Evolutionary conservation across 192 early-diverging fungal species (phyloP).

Genomic region (Endogone sp.): DNA sequence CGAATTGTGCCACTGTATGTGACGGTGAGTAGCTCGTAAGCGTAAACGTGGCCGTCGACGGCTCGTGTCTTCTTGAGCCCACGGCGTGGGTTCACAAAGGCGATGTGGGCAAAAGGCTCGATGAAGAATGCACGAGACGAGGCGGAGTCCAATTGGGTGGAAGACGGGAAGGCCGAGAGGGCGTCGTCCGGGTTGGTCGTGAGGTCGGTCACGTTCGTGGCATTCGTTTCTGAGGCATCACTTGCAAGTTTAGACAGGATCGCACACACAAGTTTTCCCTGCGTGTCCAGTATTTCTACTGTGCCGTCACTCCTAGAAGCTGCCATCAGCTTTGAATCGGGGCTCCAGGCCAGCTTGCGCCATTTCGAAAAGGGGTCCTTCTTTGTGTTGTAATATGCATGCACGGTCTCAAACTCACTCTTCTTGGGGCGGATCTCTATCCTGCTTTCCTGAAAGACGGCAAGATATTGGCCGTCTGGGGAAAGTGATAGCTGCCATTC

Average conservation of each 20-base stretch:
- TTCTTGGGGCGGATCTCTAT: slow-evolving; percentile 36
- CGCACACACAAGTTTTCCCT: slow-evolving; percentile 27
- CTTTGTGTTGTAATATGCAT: slow-evolving; percentile 22
- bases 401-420: slow-evolving; percentile 32
- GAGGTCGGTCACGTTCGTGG: not conserved
- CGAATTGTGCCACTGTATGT: slow-evolving; percentile 49
- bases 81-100: slow-evolving; percentile 22
- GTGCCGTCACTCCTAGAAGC: slow-evolving; percentile 39
- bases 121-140: slow-evolving; percentile 17
- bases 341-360: slow-evolving; percentile 38
- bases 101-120: slow-evolving; percentile 36
- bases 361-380: slow-evolving; percentile 37
- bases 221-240: not conserved
- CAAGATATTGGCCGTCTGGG: slow-evolving; percentile 32
- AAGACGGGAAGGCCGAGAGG: not conserved
- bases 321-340: slow-evolving; percentile 35
- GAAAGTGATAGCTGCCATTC: slow-evolving; percentile 29
- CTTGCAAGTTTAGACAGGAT: slow-evolving; percentile 27
- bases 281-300: slow-evolving; percentile 30
- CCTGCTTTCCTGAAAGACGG: slow-evolving; percentile 36
- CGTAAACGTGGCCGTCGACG: slow-evolving; percentile 40
- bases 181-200: slow-evolving; percentile 1
- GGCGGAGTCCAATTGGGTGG: slow-evolving; percentile 3
- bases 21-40: slow-evolving; percentile 47
- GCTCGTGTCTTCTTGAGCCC: not conserved